A percentile compares a stretch with the other conserved stretches of the same genome.
Conservation (phyloP, 306 rosid genomes). For the Canavalia gladiata region DNA sequence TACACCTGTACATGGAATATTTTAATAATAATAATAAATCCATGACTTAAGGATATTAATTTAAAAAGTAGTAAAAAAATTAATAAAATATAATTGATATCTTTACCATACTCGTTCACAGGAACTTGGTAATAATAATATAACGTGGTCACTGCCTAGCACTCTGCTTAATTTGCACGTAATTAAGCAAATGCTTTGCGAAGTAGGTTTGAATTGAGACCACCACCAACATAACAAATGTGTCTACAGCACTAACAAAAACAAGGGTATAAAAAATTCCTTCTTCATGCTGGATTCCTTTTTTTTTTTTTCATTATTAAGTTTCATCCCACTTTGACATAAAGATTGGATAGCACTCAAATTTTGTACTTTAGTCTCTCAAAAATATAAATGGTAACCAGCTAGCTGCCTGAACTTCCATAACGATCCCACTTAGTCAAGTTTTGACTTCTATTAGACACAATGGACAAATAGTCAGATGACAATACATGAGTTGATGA, state of each 20-base stretch:
- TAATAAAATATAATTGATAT: too few species aligned
- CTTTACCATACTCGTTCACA: too few species aligned
- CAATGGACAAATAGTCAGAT: constrained; percentile 12
- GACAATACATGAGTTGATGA: constrained; percentile 6
- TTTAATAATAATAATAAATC: too few species aligned
- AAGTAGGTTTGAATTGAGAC: constrained; percentile 12
- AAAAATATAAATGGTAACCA: constrained; percentile 51
- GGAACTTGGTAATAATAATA: too few species aligned
- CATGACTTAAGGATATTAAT: too few species aligned
- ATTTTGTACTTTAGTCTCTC: constrained; percentile 21
- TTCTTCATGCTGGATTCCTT: constrained; percentile 34
- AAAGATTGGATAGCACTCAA: constrained; percentile 42
- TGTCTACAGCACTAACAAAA: constrained; percentile 47
- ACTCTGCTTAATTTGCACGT: neutral
- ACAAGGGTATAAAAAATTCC: constrained; percentile 38
- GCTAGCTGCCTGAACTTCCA: constrained; percentile 50
- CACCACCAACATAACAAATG: constrained; percentile 40
- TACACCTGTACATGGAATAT: too few species aligned
- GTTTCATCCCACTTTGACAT: constrained; percentile 46
- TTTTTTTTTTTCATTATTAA: constrained; percentile 28
- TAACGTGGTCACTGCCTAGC: neutral
- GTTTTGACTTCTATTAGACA: constrained; percentile 44
- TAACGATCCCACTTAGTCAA: constrained; percentile 34
- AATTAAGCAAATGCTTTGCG: constrained; percentile 15
- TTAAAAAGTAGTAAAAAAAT: too few species aligned